phyloP scores from a whole-genome alignment of 2,329 filamentous ascomycete genomes.

The Coniochaeta hoffmannii region DNA sequence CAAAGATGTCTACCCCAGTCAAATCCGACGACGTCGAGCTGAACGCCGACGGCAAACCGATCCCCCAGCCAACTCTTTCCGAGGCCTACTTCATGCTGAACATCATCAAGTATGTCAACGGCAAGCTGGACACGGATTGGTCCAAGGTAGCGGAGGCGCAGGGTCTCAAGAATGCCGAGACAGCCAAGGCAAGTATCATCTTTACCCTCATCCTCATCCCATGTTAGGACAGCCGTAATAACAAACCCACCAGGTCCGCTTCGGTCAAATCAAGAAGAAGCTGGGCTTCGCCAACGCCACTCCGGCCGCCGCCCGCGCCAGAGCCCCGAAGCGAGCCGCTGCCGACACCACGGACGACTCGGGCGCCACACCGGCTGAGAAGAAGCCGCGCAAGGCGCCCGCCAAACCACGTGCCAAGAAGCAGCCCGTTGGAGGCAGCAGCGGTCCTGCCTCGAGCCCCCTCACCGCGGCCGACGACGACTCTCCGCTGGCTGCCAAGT shows the following conservation, averaged over 20 bases:
- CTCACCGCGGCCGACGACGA: neutral
- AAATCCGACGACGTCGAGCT: neutral
- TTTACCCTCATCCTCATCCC: neutral
- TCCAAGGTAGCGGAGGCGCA: constrained; percentile 31
- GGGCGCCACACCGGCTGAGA: neutral
- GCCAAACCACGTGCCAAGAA: neutral
- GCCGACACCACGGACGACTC: neutral
- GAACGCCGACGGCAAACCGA: neutral
- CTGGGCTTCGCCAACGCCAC: constrained; percentile 23
- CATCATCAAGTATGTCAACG: constrained; percentile 34
- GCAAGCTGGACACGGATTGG: constrained; percentile 42
- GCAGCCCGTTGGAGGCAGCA: neutral
- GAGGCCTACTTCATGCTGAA: constrained; percentile 37
- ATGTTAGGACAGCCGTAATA: neutral
- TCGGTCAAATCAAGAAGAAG: constrained; percentile 42
- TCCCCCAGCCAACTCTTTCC: constrained; percentile 25
- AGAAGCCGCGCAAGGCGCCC: neutral
- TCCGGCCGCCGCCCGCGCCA: neutral
- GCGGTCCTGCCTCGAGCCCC: neutral
- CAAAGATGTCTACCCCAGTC: constrained; percentile 3
- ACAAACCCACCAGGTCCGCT: constrained; percentile 29
- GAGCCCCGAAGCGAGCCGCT: neutral
- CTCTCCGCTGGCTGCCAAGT: neutral
- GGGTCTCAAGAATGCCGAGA: constrained; percentile 36
- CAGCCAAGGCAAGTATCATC: constrained; percentile 32